These are phyloP conservation scores for Xylaria sp. DNA, from an alignment of 2,329 filamentous ascomycete genomes.

Conservation along the genomic window DNA sequence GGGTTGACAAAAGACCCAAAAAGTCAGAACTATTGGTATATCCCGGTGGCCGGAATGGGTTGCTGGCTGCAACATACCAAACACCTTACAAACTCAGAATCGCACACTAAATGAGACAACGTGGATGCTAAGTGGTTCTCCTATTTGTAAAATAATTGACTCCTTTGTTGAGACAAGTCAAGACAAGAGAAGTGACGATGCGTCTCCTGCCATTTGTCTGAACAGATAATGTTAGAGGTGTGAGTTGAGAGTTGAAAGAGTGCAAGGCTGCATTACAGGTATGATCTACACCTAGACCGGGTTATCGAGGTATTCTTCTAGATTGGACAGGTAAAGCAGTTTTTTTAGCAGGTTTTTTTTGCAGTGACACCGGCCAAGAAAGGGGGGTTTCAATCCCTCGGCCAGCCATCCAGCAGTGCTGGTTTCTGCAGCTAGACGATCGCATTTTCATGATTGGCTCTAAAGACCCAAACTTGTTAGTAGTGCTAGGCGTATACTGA, in stretches of 20 bases:
- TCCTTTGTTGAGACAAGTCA: neutral
- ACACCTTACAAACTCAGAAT: neutral
- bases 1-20: neutral
- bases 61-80: slow-evolving; percentile 6
- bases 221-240: slow-evolving; percentile 5
- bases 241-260: slow-evolving; percentile 9
- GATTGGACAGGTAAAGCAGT: slow-evolving; percentile 13
- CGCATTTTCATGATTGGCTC: slow-evolving; percentile 35
- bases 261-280: slow-evolving; percentile 5
- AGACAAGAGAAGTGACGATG: neutral
- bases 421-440: slow-evolving; percentile 33
- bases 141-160: neutral
- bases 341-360: slow-evolving; percentile 20
- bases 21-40: slow-evolving; percentile 2
- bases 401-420: slow-evolving; percentile 25
- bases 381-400: slow-evolving; percentile 21
- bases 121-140: neutral
- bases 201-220: neutral
- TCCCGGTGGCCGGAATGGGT: slow-evolving; percentile 22
- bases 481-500: slow-evolving; percentile 7
- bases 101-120: neutral
- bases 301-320: neutral
- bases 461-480: neutral
- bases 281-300: neutral
- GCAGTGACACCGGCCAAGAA: slow-evolving; percentile 13